Evolutionary conservation across 2,329 filamentous ascomycete species (phyloP).

Genomic region (Aspergillus puulaauensis): DNA sequence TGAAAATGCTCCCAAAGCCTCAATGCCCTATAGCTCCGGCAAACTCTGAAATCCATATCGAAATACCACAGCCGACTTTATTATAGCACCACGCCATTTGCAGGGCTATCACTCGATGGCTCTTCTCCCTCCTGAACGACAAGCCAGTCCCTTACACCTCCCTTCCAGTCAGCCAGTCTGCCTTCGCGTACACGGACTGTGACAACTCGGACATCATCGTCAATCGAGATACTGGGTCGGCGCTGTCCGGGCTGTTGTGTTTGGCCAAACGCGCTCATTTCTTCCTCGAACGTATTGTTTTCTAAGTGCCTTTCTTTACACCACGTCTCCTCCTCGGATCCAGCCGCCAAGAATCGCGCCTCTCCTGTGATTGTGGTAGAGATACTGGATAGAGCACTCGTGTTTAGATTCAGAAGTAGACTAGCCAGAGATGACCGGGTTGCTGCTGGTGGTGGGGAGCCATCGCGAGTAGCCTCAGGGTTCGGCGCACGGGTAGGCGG

Average conservation of each 20-base stretch:
- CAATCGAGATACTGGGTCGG: slow-evolving; percentile 62
- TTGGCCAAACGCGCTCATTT: slow-evolving; percentile 45
- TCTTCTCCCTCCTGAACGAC: slow-evolving; percentile 37
- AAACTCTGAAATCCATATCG: not conserved
- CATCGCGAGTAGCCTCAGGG: slow-evolving; percentile 56
- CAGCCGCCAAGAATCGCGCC: slow-evolving; percentile 69
- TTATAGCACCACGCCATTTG: slow-evolving; percentile 28
- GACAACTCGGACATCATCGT: slow-evolving; percentile 80
- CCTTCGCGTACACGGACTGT: slow-evolving; percentile 82
- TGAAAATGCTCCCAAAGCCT: not conserved
- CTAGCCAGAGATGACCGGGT: slow-evolving; percentile 74
- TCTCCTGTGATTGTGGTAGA: slow-evolving; percentile 91
- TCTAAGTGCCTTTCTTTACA: slow-evolving; percentile 81
- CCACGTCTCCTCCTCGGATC: slow-evolving; percentile 79
- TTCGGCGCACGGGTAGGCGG: slow-evolving; percentile 68
- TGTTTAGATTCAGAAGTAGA: slow-evolving; percentile 87
- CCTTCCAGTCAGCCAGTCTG: slow-evolving; percentile 91
- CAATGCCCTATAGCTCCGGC: not conserved
- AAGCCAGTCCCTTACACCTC: slow-evolving; percentile 79
- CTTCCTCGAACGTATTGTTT: slow-evolving; percentile 81
- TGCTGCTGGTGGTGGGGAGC: slow-evolving; percentile 62
- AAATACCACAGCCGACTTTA: not conserved
- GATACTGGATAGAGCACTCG: slow-evolving; percentile 81
- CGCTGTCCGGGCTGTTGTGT: slow-evolving; percentile 30
- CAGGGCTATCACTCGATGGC: slow-evolving; percentile 18